A percentile compares a stretch with the other conserved stretches of the same genome.
phyloP scores from a whole-genome alignment of 345 rosid species.

The Sisymbrium irio region DNA sequence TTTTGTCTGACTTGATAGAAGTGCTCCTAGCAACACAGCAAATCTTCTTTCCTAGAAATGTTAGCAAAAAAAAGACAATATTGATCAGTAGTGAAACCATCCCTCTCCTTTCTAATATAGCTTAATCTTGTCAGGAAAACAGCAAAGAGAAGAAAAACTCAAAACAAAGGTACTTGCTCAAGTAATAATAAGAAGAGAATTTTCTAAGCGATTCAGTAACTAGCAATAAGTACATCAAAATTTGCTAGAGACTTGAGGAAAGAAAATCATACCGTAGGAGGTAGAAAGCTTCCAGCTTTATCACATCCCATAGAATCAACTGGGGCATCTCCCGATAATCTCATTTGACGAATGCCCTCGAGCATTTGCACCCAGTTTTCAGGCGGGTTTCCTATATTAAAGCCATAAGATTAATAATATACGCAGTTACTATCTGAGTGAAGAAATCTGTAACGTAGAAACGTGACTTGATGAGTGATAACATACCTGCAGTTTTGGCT shows the following conservation, averaged over 20 bases:
- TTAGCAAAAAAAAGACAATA: neutral
- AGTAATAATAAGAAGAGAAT: neutral
- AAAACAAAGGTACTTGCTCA: neutral
- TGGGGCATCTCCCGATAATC: constrained; percentile 42
- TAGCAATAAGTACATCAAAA: neutral
- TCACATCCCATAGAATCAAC: constrained; percentile 44
- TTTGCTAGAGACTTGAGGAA: neutral
- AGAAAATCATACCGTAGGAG: constrained; percentile 24
- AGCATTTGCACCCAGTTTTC: constrained; percentile 33
- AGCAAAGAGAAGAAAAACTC: neutral
- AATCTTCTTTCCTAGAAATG: constrained; percentile 66
- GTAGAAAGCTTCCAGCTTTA: constrained; percentile 40
- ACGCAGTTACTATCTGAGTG: neutral
- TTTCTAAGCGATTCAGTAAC: neutral
- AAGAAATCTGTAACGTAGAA: constrained; percentile 1
- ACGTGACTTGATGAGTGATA: neutral
- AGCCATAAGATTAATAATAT: neutral
- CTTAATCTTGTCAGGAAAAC: neutral
- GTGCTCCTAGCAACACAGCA: constrained; percentile 63
- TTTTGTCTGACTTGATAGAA: constrained; percentile 78
- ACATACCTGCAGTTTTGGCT: constrained; percentile 19
- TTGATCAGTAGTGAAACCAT: neutral
- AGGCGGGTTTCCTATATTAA: constrained; percentile 27
- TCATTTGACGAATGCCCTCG: constrained; percentile 38
- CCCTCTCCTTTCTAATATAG: neutral